Evolutionary conservation across 176 grass and related monocot genomes (phyloP).

Genomic region (Juncus inflexus): DNA sequence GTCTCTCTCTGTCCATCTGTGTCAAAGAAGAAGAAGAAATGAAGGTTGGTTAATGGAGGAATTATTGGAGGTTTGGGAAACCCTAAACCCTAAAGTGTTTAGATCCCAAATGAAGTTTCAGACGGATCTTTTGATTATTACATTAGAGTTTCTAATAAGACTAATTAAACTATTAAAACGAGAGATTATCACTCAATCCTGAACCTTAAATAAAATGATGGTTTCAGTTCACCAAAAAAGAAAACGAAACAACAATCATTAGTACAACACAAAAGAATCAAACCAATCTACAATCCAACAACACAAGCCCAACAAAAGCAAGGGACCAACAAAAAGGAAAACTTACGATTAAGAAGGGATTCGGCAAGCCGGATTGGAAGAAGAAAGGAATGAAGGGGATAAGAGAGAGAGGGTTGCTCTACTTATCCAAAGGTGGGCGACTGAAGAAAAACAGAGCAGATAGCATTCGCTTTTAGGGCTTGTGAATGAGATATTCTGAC

Average conservation of each 20-base stretch:
- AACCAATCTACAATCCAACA: background rate
- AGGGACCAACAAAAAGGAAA: background rate
- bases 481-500: background rate
- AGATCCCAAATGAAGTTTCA: background rate
- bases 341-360: slow-evolving; percentile 18
- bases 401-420: background rate
- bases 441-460: background rate
- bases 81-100: slow-evolving; percentile 22
- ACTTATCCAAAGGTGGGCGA: slow-evolving; percentile 29
- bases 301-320: background rate
- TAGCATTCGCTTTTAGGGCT: slow-evolving; percentile 26
- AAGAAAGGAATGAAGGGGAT: slow-evolving; percentile 11
- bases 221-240: background rate
- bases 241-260: background rate
- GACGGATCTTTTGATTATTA: background rate
- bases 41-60: background rate
- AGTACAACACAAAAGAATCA: background rate
- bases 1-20: slow-evolving; percentile 86
- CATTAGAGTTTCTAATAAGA: background rate
- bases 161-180: background rate
- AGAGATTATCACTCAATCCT: background rate
- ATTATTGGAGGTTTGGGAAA: background rate
- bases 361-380: background rate
- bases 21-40: background rate
- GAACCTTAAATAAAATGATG: slow-evolving; percentile 10